These are phyloP conservation scores for Daedaleopsis nitida DNA, from an alignment of 768 basidiomycete genomes.

Conservation along the genomic window DNA sequence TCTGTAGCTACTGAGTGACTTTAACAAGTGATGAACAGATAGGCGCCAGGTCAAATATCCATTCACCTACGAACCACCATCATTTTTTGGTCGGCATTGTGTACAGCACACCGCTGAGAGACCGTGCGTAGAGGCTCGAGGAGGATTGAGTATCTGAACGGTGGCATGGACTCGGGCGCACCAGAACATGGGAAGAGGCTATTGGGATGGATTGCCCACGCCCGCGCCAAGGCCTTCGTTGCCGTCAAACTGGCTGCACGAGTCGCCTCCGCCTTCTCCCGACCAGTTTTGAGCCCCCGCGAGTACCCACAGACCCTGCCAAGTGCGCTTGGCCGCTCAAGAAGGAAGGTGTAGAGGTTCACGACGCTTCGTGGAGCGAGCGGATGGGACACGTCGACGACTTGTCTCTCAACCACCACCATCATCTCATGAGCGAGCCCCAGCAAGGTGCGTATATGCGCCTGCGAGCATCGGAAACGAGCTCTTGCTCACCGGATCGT, in stretches of 20 bases:
- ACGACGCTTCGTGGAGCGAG: not conserved
- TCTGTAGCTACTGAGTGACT: no score
- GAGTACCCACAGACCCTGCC: constrained; percentile 7
- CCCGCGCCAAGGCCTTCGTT: not conserved
- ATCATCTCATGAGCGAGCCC: not conserved
- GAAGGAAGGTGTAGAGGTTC: constrained; percentile 1
- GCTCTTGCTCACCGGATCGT: no score
- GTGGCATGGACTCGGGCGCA: not conserved
- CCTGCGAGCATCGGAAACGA: not conserved
- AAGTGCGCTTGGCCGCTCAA: constrained; percentile 16
- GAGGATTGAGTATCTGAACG: not conserved
- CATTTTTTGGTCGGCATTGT: no score
- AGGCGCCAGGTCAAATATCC: no score
- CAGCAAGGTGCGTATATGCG: not conserved
- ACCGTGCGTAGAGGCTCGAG: no score
- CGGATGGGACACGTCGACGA: not conserved
- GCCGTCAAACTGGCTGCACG: not conserved
- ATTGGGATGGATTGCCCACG: not conserved
- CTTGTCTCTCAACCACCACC: constrained; percentile 2
- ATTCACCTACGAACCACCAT: no score
- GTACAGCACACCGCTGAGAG: no score
- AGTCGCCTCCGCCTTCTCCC: constrained; percentile 3
- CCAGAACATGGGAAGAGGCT: not conserved
- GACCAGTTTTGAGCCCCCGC: not conserved
- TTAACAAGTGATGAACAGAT: no score